phyloP scores from a whole-genome alignment of 2,329 filamentous ascomycete species.

The Diaporthe ampelina region DNA sequence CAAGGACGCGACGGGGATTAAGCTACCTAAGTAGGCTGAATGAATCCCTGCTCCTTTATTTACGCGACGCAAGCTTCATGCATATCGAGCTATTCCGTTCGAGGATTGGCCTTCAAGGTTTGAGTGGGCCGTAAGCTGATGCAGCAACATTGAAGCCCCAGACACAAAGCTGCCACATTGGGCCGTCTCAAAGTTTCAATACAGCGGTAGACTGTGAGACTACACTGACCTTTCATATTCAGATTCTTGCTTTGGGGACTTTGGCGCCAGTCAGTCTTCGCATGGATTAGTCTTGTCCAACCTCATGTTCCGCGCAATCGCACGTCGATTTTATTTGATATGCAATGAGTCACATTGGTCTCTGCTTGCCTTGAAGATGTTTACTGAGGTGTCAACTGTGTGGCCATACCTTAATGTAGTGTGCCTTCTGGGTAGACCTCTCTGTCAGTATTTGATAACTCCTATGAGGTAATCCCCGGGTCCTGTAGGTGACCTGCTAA shows the following conservation, averaged over 20 bases:
- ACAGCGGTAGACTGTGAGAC: background rate
- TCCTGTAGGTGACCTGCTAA: no score
- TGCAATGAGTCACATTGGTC: no score
- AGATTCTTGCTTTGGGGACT: no score
- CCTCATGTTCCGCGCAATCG: no score
- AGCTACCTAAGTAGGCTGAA: no score
- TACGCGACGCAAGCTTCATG: background rate
- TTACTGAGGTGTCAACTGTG: no score
- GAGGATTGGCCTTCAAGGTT: background rate
- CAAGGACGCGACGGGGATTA: background rate
- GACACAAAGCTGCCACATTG: background rate
- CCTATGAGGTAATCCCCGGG: no score
- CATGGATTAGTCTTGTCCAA: background rate
- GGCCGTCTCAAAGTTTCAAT: background rate
- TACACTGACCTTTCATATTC: background rate
- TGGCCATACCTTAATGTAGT: no score
- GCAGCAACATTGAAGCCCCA: background rate
- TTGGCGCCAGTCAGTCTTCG: background rate
- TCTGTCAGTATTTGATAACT: no score
- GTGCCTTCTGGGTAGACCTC: no score
- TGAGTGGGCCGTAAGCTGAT: conserved; percentile 14
- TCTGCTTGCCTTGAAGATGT: no score
- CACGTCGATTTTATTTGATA: no score
- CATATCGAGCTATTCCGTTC: conserved; percentile 22
- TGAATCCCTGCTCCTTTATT: background rate